Evolutionary conservation across 1,284 basidiomycete species (phyloP), one percentile per base, ranked within the genome.

Genomic region (Puccinia coronata): DNA sequence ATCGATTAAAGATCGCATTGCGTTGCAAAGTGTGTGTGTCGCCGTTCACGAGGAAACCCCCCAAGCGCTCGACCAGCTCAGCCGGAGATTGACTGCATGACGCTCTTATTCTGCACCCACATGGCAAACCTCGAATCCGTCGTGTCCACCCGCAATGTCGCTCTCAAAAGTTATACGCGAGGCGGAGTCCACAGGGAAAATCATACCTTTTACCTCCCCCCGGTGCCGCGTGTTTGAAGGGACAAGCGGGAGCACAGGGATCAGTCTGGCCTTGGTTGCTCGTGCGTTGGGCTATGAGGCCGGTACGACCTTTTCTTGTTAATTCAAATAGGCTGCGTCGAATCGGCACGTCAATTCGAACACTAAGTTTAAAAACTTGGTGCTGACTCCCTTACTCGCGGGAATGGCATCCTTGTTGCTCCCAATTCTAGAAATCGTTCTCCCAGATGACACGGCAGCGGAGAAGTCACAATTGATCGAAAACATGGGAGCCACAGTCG

Each of bases 1-100:
- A 31, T 98, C 95, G 80, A 93, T 98, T 65, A 99, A 99, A 87
- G 97, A 99, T 86, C 90, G 97, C 31, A 96, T 99, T 16, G 96
- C 96, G 0, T 86, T 98, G 77, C 90, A 91, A 86, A 95, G 94
- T n/a, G n/a, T n/a, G n/a, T 96, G 84, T 82, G 90, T 87, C 28
- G 53, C 1, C 53, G 59, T 61, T 65, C 28, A 57, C n/a, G 28
- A 31, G 28, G 28, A 28, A 25, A 51, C 53, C 28, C 28, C 23
- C 2, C 12, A 61, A 28, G 1, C 25, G 18, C 57, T 5, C 65
- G 23, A 47, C 23, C 51, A 28, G 65, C 34, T 28, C 41, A 39
- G 9, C 23, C 57, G 53, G n/a, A 5, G 47, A 5, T 12, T 23
- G 61, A n/a, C 36, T 51, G 16, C 34, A 14, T 49, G 36, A 20